phyloP scores from a whole-genome alignment of 2,329 filamentous ascomycete genomes.

The Bertia moriformis region DNA sequence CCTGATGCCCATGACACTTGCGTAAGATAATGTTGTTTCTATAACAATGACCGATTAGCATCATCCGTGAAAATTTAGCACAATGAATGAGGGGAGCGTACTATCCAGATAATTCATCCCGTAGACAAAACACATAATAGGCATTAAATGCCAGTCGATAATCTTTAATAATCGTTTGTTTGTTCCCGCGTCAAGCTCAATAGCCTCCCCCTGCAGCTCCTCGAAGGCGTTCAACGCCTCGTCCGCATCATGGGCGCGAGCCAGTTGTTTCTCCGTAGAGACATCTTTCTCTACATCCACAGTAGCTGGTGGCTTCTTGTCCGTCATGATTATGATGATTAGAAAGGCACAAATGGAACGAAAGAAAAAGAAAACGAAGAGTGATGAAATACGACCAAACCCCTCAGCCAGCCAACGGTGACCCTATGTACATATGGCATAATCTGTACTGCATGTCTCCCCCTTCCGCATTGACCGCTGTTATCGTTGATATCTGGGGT shows the following conservation, averaged over 20 bases:
- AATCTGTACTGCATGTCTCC: too few relatives aligned
- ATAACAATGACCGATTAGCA: background rate
- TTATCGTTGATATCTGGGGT: too few relatives aligned
- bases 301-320: background rate
- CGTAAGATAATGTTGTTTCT: slow-evolving; percentile 1
- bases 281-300: background rate
- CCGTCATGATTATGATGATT: background rate
- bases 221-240: slow-evolving; percentile 1
- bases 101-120: slow-evolving; percentile 1
- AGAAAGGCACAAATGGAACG: too few relatives aligned
- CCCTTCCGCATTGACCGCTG: too few relatives aligned
- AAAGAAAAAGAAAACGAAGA: too few relatives aligned
- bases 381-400: too few relatives aligned
- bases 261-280: background rate
- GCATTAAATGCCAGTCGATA: slow-evolving; percentile 1
- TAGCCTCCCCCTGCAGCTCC: background rate
- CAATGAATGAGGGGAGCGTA: too few relatives aligned
- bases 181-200: background rate
- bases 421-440: too few relatives aligned
- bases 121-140: slow-evolving; percentile 1
- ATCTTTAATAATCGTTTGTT: background rate
- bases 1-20: background rate
- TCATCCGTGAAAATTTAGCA: too few relatives aligned
- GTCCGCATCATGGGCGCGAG: background rate
- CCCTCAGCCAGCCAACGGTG: too few relatives aligned